Evolutionary conservation across 2,329 filamentous ascomycete species (phyloP).

Genomic region (Colletotrichum cuscutae): DNA sequence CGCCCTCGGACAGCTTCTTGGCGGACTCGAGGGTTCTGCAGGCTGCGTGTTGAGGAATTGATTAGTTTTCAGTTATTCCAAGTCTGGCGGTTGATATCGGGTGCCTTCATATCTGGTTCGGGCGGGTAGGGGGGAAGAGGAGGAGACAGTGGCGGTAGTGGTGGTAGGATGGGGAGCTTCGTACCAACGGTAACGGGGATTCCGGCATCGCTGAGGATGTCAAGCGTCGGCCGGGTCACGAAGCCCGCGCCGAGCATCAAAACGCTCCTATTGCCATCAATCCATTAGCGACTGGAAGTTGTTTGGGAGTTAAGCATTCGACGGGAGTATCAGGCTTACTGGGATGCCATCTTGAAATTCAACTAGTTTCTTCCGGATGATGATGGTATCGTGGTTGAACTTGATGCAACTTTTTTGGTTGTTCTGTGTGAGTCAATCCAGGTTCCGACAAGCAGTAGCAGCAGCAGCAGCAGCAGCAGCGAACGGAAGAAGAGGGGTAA

Average conservation of each 20-base stretch:
- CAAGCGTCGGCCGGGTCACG: slow-evolving; percentile 72
- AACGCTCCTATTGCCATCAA: slow-evolving; percentile 32
- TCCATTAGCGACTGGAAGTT: background rate
- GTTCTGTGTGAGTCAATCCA: slow-evolving; percentile 4
- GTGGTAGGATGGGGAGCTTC: slow-evolving; percentile 38
- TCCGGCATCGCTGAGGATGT: slow-evolving; percentile 69
- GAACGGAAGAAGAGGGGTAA: background rate
- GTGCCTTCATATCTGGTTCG: background rate
- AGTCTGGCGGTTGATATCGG: background rate
- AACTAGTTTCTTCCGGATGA: background rate
- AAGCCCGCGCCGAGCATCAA: slow-evolving; percentile 64
- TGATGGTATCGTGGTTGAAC: slow-evolving; percentile 2
- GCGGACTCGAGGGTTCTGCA: slow-evolving; percentile 85
- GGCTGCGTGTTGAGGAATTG: slow-evolving; percentile 59
- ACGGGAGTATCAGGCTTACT: background rate
- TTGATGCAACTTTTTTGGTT: background rate
- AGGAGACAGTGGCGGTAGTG: too few species aligned
- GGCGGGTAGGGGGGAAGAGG: background rate
- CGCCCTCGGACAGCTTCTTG: slow-evolving; percentile 77
- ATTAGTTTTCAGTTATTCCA: background rate
- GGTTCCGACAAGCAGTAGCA: background rate
- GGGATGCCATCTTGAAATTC: slow-evolving; percentile 28
- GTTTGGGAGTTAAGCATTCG: background rate
- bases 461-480: background rate
- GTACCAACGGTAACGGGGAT: slow-evolving; percentile 73